Percentiles rank a stretch among this genome's conserved stretches.
Conservation (phyloP, 257 asterid genomes). For the Nicotiana tomentosiformis region DNA sequence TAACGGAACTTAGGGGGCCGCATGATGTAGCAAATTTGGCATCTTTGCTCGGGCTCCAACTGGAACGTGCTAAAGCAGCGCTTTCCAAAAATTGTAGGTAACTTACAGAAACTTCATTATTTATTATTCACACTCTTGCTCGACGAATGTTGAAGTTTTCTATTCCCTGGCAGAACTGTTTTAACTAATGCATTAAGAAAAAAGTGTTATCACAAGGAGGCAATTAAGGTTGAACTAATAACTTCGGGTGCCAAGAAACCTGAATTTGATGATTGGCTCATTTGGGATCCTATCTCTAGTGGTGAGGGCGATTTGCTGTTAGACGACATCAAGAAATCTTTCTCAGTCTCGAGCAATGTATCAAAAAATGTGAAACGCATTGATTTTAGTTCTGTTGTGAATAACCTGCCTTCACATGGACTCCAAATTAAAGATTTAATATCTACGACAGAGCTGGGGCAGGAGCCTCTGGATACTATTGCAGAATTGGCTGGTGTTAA, state of each 20-base stretch:
- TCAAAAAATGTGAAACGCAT: slow-evolving; percentile 39
- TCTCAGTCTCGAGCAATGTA: slow-evolving; percentile 34
- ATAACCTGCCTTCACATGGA: slow-evolving; percentile 64
- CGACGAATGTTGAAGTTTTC: background rate
- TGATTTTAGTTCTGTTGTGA: slow-evolving; percentile 44
- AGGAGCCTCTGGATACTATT: slow-evolving; percentile 20
- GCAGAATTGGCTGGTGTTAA: slow-evolving; percentile 14
- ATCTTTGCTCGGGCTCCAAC: slow-evolving; percentile 56
- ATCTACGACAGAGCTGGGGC: slow-evolving; percentile 6
- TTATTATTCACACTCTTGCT: background rate
- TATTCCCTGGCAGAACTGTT: slow-evolving; percentile 51
- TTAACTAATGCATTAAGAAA: slow-evolving; percentile 61
- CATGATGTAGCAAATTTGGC: slow-evolving; percentile 75
- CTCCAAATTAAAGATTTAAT: slow-evolving; percentile 53
- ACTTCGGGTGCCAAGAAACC: slow-evolving; percentile 37
- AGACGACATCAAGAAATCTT: slow-evolving; percentile 78
- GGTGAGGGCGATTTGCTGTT: slow-evolving; percentile 86
- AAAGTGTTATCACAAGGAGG: slow-evolving; percentile 64
- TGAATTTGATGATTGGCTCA: slow-evolving; percentile 60
- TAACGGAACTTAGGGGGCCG: slow-evolving; percentile 80
- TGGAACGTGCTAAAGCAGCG: slow-evolving; percentile 78
- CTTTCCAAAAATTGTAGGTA: slow-evolving; percentile 88
- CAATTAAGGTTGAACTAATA: slow-evolving; percentile 63
- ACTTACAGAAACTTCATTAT: slow-evolving; percentile 8
- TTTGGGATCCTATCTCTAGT: slow-evolving; percentile 92